Evolutionary conservation across 345 rosid genomes (phyloP), one percentile per base, ranked within the genome.

Genomic region (Lumnitzera littorea): DNA sequence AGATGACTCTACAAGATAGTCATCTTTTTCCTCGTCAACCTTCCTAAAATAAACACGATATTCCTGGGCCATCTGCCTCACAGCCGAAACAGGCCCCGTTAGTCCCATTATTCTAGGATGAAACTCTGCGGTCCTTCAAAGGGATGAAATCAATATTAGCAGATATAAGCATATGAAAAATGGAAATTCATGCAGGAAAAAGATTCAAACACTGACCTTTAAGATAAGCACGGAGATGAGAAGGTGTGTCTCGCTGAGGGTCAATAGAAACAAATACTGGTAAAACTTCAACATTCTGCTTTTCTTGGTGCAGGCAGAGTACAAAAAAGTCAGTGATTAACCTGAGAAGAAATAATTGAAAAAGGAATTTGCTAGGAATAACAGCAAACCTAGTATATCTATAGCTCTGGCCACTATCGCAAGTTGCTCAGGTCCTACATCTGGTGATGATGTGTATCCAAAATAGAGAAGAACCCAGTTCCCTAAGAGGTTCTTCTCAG

Each of bases 361-460:
- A 49, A 12, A 16, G 51, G 2, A 43, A 50, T 57, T 43, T 36
- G 48, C 25, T 48, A 25, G 41, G 64, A 56, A 31, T 63, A 67
- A 67, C 58, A 61, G 13, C 75, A 70, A 62, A 94, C 99, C 99
- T 80, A 90, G 55, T 56, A 46, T 69, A 61, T 82, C 81, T 57
- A 83, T 61, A 41, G 92, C 85, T 72, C 77, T 76, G 46, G 91
- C 80, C 77, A 94, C 74, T 58, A 82, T 73, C 65, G 69, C 69
- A 23, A 88, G 54, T 64, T 94, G 96, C 60, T 83, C 95, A 0
- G 96, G 99, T 46, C 99, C 95, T 64, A 82, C 74, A 84, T 88
- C 97, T 41, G 99, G 99, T 31, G 97, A 88, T 64, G 78, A 90
- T 24, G 99, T 84, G 69, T 90, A 90, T 17, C 99, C 99, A 51